Evolutionary conservation across 2,329 filamentous ascomycete genomes (phyloP).

Genomic region (Ascochyta clinopodiicola): DNA sequence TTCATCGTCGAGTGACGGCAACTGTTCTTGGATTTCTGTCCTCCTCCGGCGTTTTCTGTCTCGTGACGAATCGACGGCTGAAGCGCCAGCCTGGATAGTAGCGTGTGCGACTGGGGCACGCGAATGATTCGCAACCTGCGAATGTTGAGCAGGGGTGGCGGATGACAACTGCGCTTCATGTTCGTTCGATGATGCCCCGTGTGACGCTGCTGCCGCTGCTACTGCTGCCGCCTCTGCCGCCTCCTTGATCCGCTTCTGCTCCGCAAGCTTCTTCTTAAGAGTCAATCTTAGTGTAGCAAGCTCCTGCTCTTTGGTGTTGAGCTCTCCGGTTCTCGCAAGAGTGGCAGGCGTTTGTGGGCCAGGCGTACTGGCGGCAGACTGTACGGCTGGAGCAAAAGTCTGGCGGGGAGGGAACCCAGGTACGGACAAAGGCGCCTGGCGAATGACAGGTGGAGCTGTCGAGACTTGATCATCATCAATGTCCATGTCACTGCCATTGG

Average conservation of each 20-base stretch:
- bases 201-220: slow-evolving; percentile 1
- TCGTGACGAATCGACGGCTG: slow-evolving; percentile 1
- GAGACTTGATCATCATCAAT: slow-evolving; percentile 61
- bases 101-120: background rate
- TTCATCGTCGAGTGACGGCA: slow-evolving; percentile 56
- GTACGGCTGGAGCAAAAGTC: slow-evolving; percentile 27
- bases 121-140: background rate
- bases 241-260: slow-evolving; percentile 31
- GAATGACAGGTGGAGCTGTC: slow-evolving; percentile 16
- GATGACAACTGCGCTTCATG: no score
- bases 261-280: slow-evolving; percentile 37
- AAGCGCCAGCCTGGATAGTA: background rate
- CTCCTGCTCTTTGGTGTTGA: slow-evolving; percentile 56
- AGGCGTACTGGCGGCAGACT: slow-evolving; percentile 40
- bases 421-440: slow-evolving; percentile 22
- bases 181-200: background rate
- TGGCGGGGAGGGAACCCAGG: slow-evolving; percentile 37
- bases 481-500: slow-evolving; percentile 69
- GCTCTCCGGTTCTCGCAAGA: slow-evolving; percentile 49
- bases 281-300: slow-evolving; percentile 54
- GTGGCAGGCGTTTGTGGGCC: slow-evolving; percentile 47
- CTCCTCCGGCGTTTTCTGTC: slow-evolving; percentile 46
- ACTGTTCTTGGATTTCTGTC: slow-evolving; percentile 56
- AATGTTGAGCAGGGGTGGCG: background rate
- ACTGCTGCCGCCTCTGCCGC: slow-evolving; percentile 21